Evolutionary conservation across 768 basidiomycete species (phyloP).

Genomic region (Mycena epipterygia): DNA sequence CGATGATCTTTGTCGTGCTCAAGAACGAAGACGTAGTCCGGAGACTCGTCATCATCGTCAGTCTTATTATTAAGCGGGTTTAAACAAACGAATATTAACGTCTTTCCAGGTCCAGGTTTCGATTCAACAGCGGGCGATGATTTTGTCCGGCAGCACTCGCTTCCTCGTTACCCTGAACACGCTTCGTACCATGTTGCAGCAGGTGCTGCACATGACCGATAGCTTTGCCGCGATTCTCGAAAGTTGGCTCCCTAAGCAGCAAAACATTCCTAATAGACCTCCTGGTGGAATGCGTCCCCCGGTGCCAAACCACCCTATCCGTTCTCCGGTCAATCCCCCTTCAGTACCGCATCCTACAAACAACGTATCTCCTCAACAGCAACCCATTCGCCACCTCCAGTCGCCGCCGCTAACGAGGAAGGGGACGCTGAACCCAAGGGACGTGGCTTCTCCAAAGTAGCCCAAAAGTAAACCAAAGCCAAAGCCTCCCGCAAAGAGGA

Average conservation of each 20-base stretch:
- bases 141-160: slow-evolving; percentile 55
- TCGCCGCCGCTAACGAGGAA: slow-evolving; percentile 44
- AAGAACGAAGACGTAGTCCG: slow-evolving; percentile 63
- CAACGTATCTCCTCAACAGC: slow-evolving; percentile 24
- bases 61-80: slow-evolving; percentile 42
- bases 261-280: slow-evolving; percentile 37
- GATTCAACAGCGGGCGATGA: slow-evolving; percentile 56
- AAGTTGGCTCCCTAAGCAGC: slow-evolving; percentile 21
- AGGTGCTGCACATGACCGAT: slow-evolving; percentile 58
- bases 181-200: slow-evolving; percentile 60
- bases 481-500: slow-evolving; percentile 54
- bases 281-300: slow-evolving; percentile 14
- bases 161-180: slow-evolving; percentile 54
- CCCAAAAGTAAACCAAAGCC: slow-evolving; percentile 74
- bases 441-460: slow-evolving; percentile 77
- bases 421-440: slow-evolving; percentile 54
- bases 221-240: slow-evolving; percentile 49
- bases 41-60: slow-evolving; percentile 68
- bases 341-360: slow-evolving; percentile 19
- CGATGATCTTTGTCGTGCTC: slow-evolving; percentile 59
- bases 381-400: slow-evolving; percentile 41
- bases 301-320: background rate
- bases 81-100: slow-evolving; percentile 16
- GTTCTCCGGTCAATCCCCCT: slow-evolving; percentile 13
- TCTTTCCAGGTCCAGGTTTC: slow-evolving; percentile 58